phyloP scores from a whole-genome alignment of 345 rosid species.

The Cardamine resedifolia region DNA sequence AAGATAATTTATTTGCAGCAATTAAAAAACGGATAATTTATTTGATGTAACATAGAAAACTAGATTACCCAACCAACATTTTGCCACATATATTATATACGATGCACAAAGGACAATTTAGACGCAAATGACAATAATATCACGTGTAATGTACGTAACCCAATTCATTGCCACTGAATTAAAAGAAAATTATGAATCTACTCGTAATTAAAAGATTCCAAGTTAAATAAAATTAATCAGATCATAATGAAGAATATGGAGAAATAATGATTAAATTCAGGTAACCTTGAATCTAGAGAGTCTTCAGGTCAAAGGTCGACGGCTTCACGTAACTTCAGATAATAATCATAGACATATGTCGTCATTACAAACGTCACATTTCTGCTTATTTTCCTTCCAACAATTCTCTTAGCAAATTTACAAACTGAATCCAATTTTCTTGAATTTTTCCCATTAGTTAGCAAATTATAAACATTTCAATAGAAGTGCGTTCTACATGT shows the following conservation, averaged over 20 bases:
- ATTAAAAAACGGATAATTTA: background rate
- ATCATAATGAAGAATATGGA: background rate
- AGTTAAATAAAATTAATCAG: background rate
- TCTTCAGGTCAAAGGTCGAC: slow-evolving; percentile 20
- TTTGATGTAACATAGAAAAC: background rate
- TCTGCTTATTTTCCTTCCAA: background rate
- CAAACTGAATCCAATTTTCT: background rate
- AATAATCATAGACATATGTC: slow-evolving; percentile 14
- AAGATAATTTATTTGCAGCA: slow-evolving; percentile 6
- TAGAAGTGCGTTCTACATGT: background rate
- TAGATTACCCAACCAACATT: background rate
- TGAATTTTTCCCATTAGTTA: background rate
- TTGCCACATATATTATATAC: background rate
- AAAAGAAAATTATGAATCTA: too few species aligned
- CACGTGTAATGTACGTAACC: background rate
- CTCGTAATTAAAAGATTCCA: slow-evolving; percentile 1
- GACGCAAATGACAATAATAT: background rate
- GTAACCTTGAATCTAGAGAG: slow-evolving; percentile 3
- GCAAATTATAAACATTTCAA: background rate
- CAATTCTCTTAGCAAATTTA: background rate
- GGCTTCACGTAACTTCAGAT: slow-evolving; percentile 26
- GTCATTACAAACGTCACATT: slow-evolving; percentile 36
- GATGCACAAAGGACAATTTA: background rate
- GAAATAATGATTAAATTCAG: background rate
- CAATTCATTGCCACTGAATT: background rate